Evolutionary conservation across 805 yeast species (phyloP), one percentile per base, ranked within the genome.

Genomic region (Ogataea henricii): DNA sequence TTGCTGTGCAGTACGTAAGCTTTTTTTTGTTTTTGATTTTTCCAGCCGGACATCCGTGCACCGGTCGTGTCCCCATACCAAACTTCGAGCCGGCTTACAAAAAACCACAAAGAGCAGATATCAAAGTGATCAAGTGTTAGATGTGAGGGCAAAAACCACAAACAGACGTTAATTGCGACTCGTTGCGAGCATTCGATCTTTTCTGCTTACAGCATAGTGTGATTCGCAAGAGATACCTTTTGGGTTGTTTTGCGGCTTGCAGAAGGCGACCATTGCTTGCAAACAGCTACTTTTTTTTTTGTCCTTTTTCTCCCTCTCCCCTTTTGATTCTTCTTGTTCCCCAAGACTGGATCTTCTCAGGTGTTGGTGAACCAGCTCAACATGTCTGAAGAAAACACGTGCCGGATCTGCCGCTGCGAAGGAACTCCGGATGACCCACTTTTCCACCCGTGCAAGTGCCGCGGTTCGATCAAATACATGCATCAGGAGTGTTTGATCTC

Each of bases 331-430:
- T 13, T 22, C 32, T 12, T n/a, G 3, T 3, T 34, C 6, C 12
- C 23, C 21, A 4, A 13, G 34, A n/a, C 3, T 17, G 18, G n/a
- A 8, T 4, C 32, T 13, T n/a, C n/a, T 27, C 30, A 27, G n/a
- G 10, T 12, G n/a, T 27, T 27, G n/a, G 4, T 4, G 5, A 13
- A 27, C 30, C n/a, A 12, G n/a, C 16, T 6, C 35, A 20, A 21
- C 4, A 40, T 40, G 43, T 40, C 49, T 25, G 69, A 66, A 29
- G 85, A 77, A 49, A 76, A 73, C 26, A 77, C 85, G 3, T 94
- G 99, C 67, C 85, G 99, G 51, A 91, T 94, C 39, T 94, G 99
- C 64, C 85, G 97, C 44, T 92, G 96, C 32, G 98, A 89, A 58
- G 91, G 80, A n/a, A 81, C 94, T 0, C 70, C 68, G 0, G 81